phyloP scores from a whole-genome alignment of 768 basidiomycete genomes.

The Mycena vulgaris region DNA sequence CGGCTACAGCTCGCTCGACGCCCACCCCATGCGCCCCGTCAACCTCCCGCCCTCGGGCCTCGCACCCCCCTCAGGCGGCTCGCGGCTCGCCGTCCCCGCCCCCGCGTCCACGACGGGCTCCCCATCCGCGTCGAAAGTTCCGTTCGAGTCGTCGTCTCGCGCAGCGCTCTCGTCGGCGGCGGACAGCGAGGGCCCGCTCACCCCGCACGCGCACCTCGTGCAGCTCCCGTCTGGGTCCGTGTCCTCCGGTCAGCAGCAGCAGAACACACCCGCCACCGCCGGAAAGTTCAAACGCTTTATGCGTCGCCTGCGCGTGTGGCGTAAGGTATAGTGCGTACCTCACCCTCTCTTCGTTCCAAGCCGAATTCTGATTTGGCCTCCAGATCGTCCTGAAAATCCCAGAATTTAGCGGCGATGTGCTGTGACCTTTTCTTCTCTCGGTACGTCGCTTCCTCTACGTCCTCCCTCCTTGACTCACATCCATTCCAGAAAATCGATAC shows the following conservation, averaged over 20 bases:
- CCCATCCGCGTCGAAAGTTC: background rate
- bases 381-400: background rate
- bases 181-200: background rate
- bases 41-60: slow-evolving; percentile 5
- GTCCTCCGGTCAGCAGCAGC: background rate
- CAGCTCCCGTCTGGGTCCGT: background rate
- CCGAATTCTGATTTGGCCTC: background rate
- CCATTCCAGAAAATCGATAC: too few species aligned
- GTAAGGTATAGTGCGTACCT: background rate
- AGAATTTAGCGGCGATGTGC: background rate
- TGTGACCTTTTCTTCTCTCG: background rate
- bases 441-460: background rate
- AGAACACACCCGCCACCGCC: background rate
- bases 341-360: background rate
- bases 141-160: background rate
- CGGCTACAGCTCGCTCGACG: slow-evolving; percentile 22
- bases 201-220: slow-evolving; percentile 1
- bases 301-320: slow-evolving; percentile 28
- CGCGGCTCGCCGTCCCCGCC: slow-evolving; percentile 11
- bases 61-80: background rate
- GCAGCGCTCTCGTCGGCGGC: background rate
- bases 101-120: background rate
- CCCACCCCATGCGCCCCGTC: background rate
- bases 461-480: background rate
- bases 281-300: slow-evolving; percentile 26